phyloP scores from a whole-genome alignment of 805 yeast genomes.

The Nakazawaea ernobii region DNA sequence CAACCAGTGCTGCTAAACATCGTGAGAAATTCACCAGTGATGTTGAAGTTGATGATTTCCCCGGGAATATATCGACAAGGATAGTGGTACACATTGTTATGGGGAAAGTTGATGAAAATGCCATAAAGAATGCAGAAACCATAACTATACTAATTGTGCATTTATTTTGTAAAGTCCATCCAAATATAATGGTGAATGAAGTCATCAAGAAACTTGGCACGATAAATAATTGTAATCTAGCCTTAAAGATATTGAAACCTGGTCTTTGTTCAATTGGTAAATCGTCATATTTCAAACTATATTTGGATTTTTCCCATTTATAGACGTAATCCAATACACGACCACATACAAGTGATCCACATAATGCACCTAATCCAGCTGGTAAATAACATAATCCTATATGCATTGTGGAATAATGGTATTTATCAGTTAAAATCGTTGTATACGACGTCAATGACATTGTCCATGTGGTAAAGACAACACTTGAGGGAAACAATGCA shows the following conservation, averaged over 20 bases:
- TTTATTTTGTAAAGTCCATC: conserved; percentile 54
- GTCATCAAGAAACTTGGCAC: conserved; percentile 33
- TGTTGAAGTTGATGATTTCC: conserved; percentile 58
- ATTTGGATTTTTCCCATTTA: conserved; percentile 25
- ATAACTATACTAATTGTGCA: conserved; percentile 45
- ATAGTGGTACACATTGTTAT: conserved; percentile 53
- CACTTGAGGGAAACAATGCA: conserved; percentile 49
- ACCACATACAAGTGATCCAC: conserved; percentile 59
- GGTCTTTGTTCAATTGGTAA: conserved; percentile 15
- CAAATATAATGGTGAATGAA: conserved; percentile 43
- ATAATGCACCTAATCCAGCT: conserved; percentile 60
- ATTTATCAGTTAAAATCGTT: conserved; percentile 42
- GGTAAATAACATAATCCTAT: conserved; percentile 74
- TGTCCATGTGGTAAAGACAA: conserved; percentile 68
- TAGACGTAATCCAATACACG: conserved; percentile 48
- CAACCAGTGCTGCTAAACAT: conserved; percentile 57
- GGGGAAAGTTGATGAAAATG: conserved; percentile 45
- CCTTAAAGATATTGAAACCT: conserved; percentile 41
- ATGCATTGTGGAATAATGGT: conserved; percentile 45
- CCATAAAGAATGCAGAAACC: conserved; percentile 46
- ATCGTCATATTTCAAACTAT: conserved; percentile 18
- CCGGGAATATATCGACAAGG: conserved; percentile 62
- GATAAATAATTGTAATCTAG: conserved; percentile 41
- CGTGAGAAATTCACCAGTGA: conserved; percentile 61
- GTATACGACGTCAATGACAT: conserved; percentile 62